Conservation (phyloP, 495 filamentous ascomycete species). For the Penicillium malachiteum region DNA sequence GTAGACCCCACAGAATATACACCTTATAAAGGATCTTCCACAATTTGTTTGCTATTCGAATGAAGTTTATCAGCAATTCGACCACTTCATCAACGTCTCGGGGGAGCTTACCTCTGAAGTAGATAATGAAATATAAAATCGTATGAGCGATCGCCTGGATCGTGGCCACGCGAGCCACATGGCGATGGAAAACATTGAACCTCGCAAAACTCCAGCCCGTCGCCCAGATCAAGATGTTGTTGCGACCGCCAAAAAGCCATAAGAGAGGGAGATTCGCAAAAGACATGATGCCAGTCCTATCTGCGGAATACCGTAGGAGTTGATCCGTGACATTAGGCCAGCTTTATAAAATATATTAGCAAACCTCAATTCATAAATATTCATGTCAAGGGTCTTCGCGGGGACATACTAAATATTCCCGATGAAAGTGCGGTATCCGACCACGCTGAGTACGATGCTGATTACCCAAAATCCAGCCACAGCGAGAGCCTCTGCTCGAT, state of each 20-base stretch:
- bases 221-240: slow-evolving; percentile 55
- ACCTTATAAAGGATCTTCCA: slow-evolving; percentile 32
- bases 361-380: not conserved
- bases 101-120: slow-evolving; percentile 27
- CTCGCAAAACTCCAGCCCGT: slow-evolving; percentile 56
- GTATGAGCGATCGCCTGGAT: slow-evolving; percentile 51
- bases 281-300: slow-evolving; percentile 51
- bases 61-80: not conserved
- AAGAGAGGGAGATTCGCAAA: slow-evolving; percentile 52
- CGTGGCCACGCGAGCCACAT: slow-evolving; percentile 54
- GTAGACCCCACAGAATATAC: slow-evolving; percentile 40
- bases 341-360: slow-evolving; percentile 21
- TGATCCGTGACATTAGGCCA: slow-evolving; percentile 35
- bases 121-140: slow-evolving; percentile 31
- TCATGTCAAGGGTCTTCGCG: not conserved
- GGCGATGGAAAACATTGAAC: slow-evolving; percentile 56
- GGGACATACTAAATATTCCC: slow-evolving; percentile 42
- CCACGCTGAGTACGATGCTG: slow-evolving; percentile 34
- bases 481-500: slow-evolving; percentile 39
- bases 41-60: slow-evolving; percentile 31
- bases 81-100: no score
- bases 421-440: slow-evolving; percentile 35
- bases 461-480: slow-evolving; percentile 41
- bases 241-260: slow-evolving; percentile 53
- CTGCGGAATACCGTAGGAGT: slow-evolving; percentile 45